Conservation (phyloP, 2,329 filamentous ascomycete species). For the Dactylellina sp. region DNA sequence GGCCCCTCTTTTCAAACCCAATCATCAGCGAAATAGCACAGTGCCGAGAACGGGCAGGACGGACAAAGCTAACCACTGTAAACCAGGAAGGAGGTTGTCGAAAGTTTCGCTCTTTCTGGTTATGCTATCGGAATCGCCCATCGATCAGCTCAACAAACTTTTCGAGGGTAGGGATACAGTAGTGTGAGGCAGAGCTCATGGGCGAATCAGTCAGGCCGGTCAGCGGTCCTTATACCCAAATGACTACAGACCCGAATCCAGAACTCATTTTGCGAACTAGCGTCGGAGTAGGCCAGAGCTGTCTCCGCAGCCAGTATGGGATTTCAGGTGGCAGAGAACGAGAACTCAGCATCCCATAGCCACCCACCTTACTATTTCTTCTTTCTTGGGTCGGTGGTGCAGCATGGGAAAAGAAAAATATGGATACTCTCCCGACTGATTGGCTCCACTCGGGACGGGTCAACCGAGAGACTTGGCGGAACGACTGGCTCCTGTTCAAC, state of each 20-base stretch:
- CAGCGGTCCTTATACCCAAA: neutral
- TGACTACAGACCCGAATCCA: neutral
- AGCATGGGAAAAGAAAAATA: conserved; percentile 6
- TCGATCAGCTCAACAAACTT: conserved; percentile 4
- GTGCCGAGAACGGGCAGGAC: neutral
- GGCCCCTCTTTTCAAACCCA: neutral
- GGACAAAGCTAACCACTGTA: too few species aligned
- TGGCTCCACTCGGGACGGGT: conserved; percentile 42
- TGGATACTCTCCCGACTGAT: conserved; percentile 28
- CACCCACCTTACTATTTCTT: conserved; percentile 1
- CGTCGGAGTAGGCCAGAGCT: too few species aligned
- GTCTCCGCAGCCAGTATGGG: neutral
- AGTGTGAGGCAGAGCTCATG: conserved; percentile 10
- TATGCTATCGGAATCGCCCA: neutral
- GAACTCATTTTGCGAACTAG: neutral
- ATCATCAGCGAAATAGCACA: conserved; percentile 1
- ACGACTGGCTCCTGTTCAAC: conserved; percentile 41
- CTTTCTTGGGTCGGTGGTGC: conserved; percentile 12
- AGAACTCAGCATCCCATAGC: neutral
- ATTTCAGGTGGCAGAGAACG: neutral
- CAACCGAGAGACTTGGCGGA: conserved; percentile 38
- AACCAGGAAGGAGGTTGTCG: conserved; percentile 9
- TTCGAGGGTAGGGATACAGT: neutral
- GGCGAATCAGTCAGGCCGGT: conserved; percentile 13
- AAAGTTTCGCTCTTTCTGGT: neutral